phyloP scores from a whole-genome alignment of 306 rosid species.

The Coriaria nepalensis region DNA sequence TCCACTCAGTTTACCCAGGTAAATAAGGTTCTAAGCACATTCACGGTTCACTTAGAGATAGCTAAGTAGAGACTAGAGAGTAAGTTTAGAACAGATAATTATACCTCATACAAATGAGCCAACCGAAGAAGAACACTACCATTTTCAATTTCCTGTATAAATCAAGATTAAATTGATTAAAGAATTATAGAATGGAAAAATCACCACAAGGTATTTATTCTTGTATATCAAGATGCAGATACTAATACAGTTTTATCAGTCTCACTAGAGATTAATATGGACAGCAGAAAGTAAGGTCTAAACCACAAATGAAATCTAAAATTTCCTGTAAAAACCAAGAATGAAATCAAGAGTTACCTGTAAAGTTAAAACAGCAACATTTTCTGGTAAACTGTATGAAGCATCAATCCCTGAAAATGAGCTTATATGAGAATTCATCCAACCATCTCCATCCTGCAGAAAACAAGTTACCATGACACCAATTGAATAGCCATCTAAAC shows the following conservation, averaged over 20 bases:
- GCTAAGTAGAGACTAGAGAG: too few species aligned
- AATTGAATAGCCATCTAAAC: conserved; percentile 1
- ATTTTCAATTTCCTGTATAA: conserved; percentile 25
- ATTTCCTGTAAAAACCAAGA: too few species aligned
- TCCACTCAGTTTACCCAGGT: too few species aligned
- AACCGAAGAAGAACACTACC: conserved; percentile 32
- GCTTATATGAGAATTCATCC: conserved; percentile 28
- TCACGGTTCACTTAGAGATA: too few species aligned
- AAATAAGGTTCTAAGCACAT: too few species aligned
- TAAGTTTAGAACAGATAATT: too few species aligned
- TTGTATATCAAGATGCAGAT: conserved; percentile 1
- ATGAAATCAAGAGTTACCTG: conserved; percentile 17
- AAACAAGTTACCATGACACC: conserved; percentile 4
- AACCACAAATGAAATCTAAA: too few species aligned
- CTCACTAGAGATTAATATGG: too few species aligned
- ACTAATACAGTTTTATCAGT: too few species aligned
- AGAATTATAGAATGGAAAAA: background rate
- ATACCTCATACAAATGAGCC: conserved; percentile 38
- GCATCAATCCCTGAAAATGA: conserved; percentile 27
- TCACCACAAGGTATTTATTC: background rate
- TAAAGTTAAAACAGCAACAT: conserved; percentile 37
- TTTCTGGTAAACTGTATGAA: conserved; percentile 32
- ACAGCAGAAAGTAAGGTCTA: too few species aligned
- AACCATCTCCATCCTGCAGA: conserved; percentile 31
- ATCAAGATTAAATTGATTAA: background rate